These are phyloP conservation scores for Beauveria varroae DNA, from an alignment of 2,329 filamentous ascomycete species.

Conservation along the genomic window DNA sequence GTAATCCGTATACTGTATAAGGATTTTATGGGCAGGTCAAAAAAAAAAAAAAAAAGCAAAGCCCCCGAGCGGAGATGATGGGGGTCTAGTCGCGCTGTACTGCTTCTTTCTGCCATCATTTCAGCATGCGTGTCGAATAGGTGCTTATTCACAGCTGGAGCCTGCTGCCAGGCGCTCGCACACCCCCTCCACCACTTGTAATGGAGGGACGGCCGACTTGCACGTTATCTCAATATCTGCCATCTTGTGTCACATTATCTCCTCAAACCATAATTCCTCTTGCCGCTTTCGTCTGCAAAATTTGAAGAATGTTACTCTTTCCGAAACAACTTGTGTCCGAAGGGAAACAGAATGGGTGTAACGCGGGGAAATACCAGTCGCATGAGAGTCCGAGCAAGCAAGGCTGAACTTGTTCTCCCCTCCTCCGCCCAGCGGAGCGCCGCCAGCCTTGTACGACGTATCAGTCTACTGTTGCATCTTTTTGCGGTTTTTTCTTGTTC, in stretches of 20 bases:
- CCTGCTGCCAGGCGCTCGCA: neutral
- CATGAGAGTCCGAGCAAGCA: slow-evolving; percentile 1
- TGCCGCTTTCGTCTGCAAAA: neutral
- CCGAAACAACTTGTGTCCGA: neutral
- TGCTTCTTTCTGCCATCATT: neutral
- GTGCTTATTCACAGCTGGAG: neutral
- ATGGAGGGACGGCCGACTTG: neutral
- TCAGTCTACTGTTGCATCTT: neutral
- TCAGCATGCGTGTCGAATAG: neutral
- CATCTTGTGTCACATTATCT: slow-evolving; percentile 6
- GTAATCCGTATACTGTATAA: neutral
- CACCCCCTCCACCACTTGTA: neutral
- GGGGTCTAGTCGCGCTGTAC: neutral
- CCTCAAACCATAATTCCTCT: neutral
- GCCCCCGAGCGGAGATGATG: neutral
- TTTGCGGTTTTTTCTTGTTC: neutral
- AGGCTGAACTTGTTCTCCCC: neutral
- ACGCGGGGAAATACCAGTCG: neutral
- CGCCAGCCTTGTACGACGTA: neutral
- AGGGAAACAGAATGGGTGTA: neutral
- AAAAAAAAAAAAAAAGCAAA: neutral
- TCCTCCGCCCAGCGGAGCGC: neutral
- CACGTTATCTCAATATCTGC: neutral
- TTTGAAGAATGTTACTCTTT: neutral
- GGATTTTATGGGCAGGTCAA: neutral